Evolutionary conservation across 768 basidiomycete species (phyloP).

Genomic region (Podaxis rugospora): DNA sequence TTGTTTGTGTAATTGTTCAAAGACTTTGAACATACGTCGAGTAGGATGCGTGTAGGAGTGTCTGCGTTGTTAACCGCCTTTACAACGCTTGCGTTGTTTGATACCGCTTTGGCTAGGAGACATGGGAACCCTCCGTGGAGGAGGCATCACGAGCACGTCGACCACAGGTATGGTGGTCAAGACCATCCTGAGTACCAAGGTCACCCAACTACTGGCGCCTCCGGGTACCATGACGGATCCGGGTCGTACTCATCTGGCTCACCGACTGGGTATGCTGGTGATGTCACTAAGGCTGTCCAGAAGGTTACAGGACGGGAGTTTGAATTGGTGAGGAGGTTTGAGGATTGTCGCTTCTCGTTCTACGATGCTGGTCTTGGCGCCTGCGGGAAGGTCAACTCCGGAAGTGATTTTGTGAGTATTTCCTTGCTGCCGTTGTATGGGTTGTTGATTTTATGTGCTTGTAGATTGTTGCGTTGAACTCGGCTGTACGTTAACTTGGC

Average conservation of each 20-base stretch:
- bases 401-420: conserved; percentile 25
- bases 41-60: background rate
- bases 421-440: background rate
- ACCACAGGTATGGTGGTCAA: background rate
- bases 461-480: conserved; percentile 51
- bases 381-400: conserved; percentile 23
- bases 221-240: background rate
- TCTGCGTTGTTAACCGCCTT: conserved; percentile 2
- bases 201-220: background rate
- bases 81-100: conserved; percentile 9
- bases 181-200: no score
- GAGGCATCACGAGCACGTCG: background rate
- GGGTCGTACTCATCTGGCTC: background rate
- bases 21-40: background rate
- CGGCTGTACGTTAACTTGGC: conserved; percentile 23
- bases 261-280: background rate
- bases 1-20: background rate
- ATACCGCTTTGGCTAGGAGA: background rate
- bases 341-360: conserved; percentile 43
- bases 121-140: background rate
- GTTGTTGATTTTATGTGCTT: background rate
- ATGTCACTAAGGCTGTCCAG: conserved; percentile 26
- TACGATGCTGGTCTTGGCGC: conserved; percentile 38
- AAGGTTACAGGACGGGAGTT: conserved; percentile 43
- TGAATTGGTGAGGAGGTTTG: conserved; percentile 32